Base-by-base conservation (phyloP, 495 filamentous ascomycete genomes). In the Barbatosphaeria neglecta region DNA sequence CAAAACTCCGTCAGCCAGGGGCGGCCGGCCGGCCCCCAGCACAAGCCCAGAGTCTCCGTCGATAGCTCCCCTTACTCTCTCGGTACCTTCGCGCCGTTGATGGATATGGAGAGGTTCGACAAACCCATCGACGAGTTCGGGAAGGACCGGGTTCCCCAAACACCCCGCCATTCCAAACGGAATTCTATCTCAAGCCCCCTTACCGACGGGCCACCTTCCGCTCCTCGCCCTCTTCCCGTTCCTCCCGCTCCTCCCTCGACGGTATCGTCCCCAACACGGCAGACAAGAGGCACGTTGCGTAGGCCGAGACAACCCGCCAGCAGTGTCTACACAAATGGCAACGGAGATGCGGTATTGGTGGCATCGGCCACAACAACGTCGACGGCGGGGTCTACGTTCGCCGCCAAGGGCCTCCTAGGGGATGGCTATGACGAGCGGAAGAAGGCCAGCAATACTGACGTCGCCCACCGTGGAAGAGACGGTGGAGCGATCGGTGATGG, bases 61-160 rank as follows among this genome's bases (percentile, higher is more conserved):
- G 65, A 67, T 41, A 62, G 67, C 17, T 46, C 53, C 4, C 61
- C 65, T 6, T 81, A 82, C 50, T 62, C 73, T 22, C 67, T 79
- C 24, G 76, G 75, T 16, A 65, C 73, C 0, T 77, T 79, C 57
- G 65, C 73, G 43, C 80, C 81, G 1, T 60, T 80, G 10, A 45
- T 80, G 6, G 72, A 80, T 44, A 46, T 72, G 44, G 60, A 66
- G 41, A 59, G 68, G 11, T 74, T 78, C 47, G 67, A 71, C 23
- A 64, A 65, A 31, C 63, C 64, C 16, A 22, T 67, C 18, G 57
- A 62, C 25, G 58, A 68, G 19, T 63, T 61, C 18, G 66, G 56
- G 2, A 61, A 65, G 19, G 59, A 63, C 39, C 54, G 57, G 54
- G 33, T 54, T 20, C 53, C 56, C 1, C 43, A 51, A 28, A 37